These are phyloP conservation scores for Sporothrix inflata DNA, from an alignment of 2,329 filamentous ascomycete genomes.

Conservation along the genomic window DNA sequence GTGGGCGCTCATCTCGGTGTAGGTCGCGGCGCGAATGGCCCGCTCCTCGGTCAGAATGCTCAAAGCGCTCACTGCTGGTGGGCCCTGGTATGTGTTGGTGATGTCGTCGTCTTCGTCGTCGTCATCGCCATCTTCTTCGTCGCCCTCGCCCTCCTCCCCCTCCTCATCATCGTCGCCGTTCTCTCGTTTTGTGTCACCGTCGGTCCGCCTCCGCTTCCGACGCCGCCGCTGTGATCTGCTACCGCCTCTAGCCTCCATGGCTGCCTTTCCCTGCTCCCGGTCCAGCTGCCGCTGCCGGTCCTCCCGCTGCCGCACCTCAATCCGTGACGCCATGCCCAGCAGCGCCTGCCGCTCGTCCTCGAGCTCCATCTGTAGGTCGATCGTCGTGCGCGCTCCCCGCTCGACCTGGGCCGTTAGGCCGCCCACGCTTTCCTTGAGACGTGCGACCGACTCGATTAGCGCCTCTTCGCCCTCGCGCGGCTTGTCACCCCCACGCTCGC, in stretches of 20 bases:
- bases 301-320: constrained; percentile 36
- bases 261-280: constrained; percentile 12
- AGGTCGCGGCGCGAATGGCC: constrained; percentile 47
- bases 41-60: constrained; percentile 45
- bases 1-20: constrained; percentile 47
- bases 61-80: constrained; percentile 38
- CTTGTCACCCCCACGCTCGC: constrained; percentile 37
- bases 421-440: constrained; percentile 47
- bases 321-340: constrained; percentile 40
- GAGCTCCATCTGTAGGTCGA: constrained; percentile 55
- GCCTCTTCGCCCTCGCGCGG: constrained; percentile 34
- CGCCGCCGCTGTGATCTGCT: constrained; percentile 28
- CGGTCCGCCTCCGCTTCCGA: constrained; percentile 29
- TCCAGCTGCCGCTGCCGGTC: constrained; percentile 26
- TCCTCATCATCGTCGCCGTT: constrained; percentile 31
- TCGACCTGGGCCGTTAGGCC: constrained; percentile 52
- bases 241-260: constrained; percentile 29
- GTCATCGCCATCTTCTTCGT: constrained; percentile 36
- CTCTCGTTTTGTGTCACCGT: constrained; percentile 19
- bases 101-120: constrained; percentile 36
- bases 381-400: constrained; percentile 49
- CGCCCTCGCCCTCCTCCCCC: constrained; percentile 37
- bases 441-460: constrained; percentile 44
- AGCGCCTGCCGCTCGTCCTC: constrained; percentile 53
- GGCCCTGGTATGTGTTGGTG: constrained; percentile 20